Evolutionary conservation across 2,329 filamentous ascomycete genomes (phyloP).

Genomic region (Chaetomium strumarium): DNA sequence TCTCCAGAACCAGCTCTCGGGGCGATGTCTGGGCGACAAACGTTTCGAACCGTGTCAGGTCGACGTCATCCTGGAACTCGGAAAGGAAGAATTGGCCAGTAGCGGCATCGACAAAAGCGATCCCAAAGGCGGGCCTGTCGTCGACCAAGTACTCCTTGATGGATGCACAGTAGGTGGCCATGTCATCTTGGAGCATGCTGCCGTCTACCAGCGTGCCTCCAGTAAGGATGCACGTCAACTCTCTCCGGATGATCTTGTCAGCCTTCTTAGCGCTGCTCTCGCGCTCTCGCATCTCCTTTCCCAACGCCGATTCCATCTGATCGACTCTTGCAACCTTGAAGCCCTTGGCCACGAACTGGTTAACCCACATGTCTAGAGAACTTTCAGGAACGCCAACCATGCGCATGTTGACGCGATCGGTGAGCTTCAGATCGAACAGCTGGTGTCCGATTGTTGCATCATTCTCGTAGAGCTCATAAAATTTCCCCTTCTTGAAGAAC

Average conservation of each 20-base stretch:
- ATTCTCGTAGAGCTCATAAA: slow-evolving; percentile 97
- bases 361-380: slow-evolving; percentile 94
- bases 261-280: slow-evolving; percentile 66
- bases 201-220: slow-evolving; percentile 90
- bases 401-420: slow-evolving; percentile 97
- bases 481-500: slow-evolving; percentile 99
- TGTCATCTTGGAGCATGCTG: slow-evolving; percentile 95
- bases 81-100: slow-evolving; percentile 94
- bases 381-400: slow-evolving; percentile 98
- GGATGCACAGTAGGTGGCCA: slow-evolving; percentile 91
- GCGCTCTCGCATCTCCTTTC: slow-evolving; percentile 97
- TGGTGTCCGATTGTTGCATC: slow-evolving; percentile 96
- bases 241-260: slow-evolving; percentile 88
- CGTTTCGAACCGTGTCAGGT: slow-evolving; percentile 95
- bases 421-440: slow-evolving; percentile 94
- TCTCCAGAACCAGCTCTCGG: slow-evolving; percentile 84
- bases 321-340: slow-evolving; percentile 96
- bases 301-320: slow-evolving; percentile 91
- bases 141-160: slow-evolving; percentile 79
- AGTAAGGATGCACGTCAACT: slow-evolving; percentile 86
- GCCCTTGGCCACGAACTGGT: slow-evolving; percentile 96
- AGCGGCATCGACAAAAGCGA: slow-evolving; percentile 91
- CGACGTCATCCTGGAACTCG: slow-evolving; percentile 83
- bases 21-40: slow-evolving; percentile 89
- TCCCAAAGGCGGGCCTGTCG: slow-evolving; percentile 75